A percentile compares a stretch with the other conserved stretches of the same genome.
Conservation (phyloP, 1,284 basidiomycete species). For the Microbotryomycetes sp. region DNA sequence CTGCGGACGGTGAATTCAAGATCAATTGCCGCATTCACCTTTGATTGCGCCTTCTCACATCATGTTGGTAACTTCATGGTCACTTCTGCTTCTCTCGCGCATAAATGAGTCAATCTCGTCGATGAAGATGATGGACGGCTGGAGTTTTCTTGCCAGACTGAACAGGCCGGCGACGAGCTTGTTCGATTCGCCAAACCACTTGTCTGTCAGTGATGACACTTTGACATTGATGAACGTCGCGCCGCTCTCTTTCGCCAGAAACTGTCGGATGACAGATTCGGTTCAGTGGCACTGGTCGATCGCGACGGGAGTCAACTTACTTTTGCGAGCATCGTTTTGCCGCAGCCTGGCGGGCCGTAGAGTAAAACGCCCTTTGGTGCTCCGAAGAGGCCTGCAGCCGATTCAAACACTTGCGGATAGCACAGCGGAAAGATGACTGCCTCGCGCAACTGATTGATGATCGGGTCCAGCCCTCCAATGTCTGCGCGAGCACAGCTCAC, state of each 20-base stretch:
- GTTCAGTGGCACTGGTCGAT: constrained; percentile 11
- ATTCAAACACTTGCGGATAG: constrained; percentile 77
- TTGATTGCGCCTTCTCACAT: constrained; percentile 48
- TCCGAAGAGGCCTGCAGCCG: constrained; percentile 52
- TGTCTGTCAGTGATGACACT: constrained; percentile 48
- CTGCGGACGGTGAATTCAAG: background rate
- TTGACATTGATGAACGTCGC: constrained; percentile 70
- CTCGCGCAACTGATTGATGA: constrained; percentile 84
- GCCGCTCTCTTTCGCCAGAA: constrained; percentile 73
- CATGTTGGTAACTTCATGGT: constrained; percentile 98
- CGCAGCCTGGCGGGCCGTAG: constrained; percentile 43
- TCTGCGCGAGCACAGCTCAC: constrained; percentile 46
- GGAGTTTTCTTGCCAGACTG: constrained; percentile 63
- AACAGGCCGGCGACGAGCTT: constrained; percentile 87
- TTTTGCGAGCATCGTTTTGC: constrained; percentile 47
- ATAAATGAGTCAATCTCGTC: constrained; percentile 84
- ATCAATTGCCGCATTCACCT: no score
- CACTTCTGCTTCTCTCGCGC: constrained; percentile 71
- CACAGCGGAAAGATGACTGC: constrained; percentile 93
- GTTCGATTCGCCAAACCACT: constrained; percentile 85
- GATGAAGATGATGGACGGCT: constrained; percentile 72
- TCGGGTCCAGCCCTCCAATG: constrained; percentile 91
- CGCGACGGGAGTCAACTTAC: constrained; percentile 18
- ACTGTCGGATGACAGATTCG: constrained; percentile 34
- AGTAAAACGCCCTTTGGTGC: constrained; percentile 50